Base-by-base conservation (phyloP, 179 eudicot species). In the Vitellaria paradoxa region DNA sequence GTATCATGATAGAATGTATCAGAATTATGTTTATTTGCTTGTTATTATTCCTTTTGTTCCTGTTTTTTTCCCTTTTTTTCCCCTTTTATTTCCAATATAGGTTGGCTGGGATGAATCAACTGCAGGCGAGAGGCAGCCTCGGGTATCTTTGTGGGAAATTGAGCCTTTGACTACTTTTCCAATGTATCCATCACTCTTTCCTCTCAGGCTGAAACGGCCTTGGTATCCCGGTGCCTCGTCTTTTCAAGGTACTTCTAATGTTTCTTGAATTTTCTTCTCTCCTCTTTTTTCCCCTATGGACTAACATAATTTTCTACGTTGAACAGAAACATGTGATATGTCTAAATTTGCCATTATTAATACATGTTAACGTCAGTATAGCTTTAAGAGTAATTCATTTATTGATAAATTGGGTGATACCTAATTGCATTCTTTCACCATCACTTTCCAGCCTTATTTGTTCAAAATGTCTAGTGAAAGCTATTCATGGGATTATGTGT, bases 41-140 rank as follows among this genome's bases (percentile, higher is more conserved):
- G 30, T 49, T 45, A 70, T 70, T 40, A 78, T 14, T 50, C 23
- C 17, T n/a, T 46, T 18, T 37, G 13, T 57, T 68, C 61, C 17
- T 20, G n/a, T 23, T 9, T 40, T 26, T 42, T 50, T 46, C 30
- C 70, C 20, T 18, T 12, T 50, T 60, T 77, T 79, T 37, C 53
- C 23, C 60, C 18, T 57, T 50, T 65, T 40, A 6, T 3, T 77
- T 59, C 60, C 57, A 26, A 68, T 83, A 74, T 78, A 96, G 99
- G 99, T 96, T 80, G 99, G 99, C 57, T 96, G 99, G 99, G 99
- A 96, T 80, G 99, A 96, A 76, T 96, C 99, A 66, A 94, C 99
- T 81, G 99, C 98, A n/a, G 96, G 98, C 77, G 98, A 96, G 87
- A 96, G 96, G 85, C 99, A 94, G 82, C 98, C 99, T 74, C 89